phyloP scores from a whole-genome alignment of 306 rosid species.

The Quercus robur region DNA sequence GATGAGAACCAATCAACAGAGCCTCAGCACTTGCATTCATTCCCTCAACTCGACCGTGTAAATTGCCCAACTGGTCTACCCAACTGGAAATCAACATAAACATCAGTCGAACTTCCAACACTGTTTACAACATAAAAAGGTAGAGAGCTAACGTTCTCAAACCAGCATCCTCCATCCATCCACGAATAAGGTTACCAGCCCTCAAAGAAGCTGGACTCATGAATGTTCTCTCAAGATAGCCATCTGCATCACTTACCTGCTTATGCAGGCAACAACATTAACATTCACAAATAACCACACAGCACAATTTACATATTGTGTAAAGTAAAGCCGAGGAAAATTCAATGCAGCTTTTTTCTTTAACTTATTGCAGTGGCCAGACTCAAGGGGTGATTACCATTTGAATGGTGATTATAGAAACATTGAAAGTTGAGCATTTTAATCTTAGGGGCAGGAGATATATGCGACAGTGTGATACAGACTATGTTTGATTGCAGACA shows the following conservation, averaged over 20 bases:
- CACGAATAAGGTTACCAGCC: slow-evolving; percentile 54
- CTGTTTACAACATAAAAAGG: slow-evolving; percentile 13
- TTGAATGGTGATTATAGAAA: not conserved
- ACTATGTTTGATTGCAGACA: not conserved
- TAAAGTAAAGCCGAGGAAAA: not conserved
- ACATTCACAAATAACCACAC: too few species aligned
- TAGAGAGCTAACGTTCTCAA: slow-evolving; percentile 84
- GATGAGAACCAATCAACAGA: slow-evolving; percentile 81
- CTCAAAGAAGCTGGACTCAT: slow-evolving; percentile 78
- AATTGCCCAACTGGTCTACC: slow-evolving; percentile 88
- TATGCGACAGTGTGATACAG: not conserved
- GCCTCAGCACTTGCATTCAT: slow-evolving; percentile 66
- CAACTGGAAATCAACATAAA: slow-evolving; percentile 57
- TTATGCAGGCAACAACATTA: slow-evolving; percentile 18
- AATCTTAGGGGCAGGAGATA: too few species aligned
- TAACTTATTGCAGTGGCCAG: not conserved
- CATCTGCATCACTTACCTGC: slow-evolving; percentile 77
- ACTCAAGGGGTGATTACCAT: slow-evolving; percentile 2
- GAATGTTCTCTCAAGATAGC: slow-evolving; percentile 89
- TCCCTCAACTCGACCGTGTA: slow-evolving; percentile 82
- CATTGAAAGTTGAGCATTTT: not conserved
- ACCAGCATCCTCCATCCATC: slow-evolving; percentile 98
- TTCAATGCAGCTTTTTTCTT: not conserved
- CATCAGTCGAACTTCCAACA: slow-evolving; percentile 34
- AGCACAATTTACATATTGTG: not conserved